phyloP scores from a whole-genome alignment of 352 stramenopile genomes.

The Phytopythium kandeliae region DNA sequence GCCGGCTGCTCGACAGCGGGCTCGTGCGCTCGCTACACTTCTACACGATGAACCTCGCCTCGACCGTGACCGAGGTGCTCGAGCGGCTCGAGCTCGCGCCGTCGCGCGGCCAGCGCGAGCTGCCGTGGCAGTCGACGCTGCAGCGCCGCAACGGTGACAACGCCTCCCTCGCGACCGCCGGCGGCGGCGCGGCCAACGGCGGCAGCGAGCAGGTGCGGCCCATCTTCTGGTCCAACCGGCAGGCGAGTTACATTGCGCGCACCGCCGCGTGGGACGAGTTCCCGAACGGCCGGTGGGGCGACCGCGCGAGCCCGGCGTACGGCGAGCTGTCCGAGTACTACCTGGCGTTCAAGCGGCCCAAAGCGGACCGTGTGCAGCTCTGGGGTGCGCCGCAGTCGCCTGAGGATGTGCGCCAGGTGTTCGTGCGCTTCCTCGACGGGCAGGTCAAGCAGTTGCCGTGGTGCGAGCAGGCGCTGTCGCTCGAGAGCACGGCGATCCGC shows the following conservation, averaged over 20 bases:
- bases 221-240: slow-evolving; percentile 98
- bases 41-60: slow-evolving; percentile 94
- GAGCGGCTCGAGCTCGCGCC: slow-evolving; percentile 65
- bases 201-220: slow-evolving; percentile 88
- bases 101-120: slow-evolving; percentile 49
- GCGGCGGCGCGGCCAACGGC: slow-evolving; percentile 44
- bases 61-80: slow-evolving; percentile 83
- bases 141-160: slow-evolving; percentile 38
- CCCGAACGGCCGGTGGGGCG: slow-evolving; percentile 94
- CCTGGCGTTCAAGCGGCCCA: slow-evolving; percentile 78
- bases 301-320: slow-evolving; percentile 93
- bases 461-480: slow-evolving; percentile 94
- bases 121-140: slow-evolving; percentile 71
- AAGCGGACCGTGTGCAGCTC: slow-evolving; percentile 58
- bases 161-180: slow-evolving; percentile 35
- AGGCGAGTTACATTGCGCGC: slow-evolving; percentile 94
- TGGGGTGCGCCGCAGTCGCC: slow-evolving; percentile 83
- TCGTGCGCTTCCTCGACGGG: slow-evolving; percentile 84
- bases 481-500: slow-evolving; percentile 87
- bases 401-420: slow-evolving; percentile 94
- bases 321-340: slow-evolving; percentile 95
- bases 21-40: slow-evolving; percentile 85
- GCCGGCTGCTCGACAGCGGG: slow-evolving; percentile 75
- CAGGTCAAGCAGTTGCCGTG: slow-evolving; percentile 91
- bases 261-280: slow-evolving; percentile 97